phyloP scores from a whole-genome alignment of 768 basidiomycete species.

The Lactarius hengduanensis region DNA sequence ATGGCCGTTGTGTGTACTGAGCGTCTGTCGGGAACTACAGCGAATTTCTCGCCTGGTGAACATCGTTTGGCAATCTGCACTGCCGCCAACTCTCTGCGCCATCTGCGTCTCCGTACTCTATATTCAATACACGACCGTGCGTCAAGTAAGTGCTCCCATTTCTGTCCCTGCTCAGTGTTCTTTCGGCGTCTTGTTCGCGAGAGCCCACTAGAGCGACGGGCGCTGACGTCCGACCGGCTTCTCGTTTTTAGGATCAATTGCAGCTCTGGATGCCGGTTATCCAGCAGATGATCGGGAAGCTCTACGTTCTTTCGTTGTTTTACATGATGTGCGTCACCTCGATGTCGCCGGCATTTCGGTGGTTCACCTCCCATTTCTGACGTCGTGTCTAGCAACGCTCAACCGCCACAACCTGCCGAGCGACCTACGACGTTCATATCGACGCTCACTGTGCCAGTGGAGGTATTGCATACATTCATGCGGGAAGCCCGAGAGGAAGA shows the following conservation, averaged over 20 bases:
- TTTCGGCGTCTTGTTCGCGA: neutral
- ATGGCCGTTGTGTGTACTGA: neutral
- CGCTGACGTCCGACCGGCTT: neutral
- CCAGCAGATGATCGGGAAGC: conserved; percentile 18
- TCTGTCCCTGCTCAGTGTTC: neutral
- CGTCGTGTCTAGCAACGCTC: neutral
- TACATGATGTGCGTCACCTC: conserved; percentile 13
- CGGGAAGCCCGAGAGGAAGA: neutral
- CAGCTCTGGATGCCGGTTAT: conserved; percentile 8
- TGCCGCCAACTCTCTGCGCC: conserved; percentile 18
- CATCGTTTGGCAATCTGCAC: conserved; percentile 17
- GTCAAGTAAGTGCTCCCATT: conserved; percentile 5
- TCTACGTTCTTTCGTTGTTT: conserved; percentile 22
- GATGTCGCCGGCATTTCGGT: neutral
- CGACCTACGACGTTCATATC: neutral
- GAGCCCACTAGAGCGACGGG: neutral
- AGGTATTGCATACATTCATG: neutral
- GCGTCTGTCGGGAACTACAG: neutral
- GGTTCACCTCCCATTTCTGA: neutral
- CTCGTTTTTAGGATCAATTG: neutral
- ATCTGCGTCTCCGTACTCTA: conserved; percentile 5
- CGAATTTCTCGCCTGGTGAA: conserved; percentile 7
- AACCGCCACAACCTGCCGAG: neutral
- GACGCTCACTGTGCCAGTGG: conserved; percentile 11
- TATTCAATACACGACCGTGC: neutral